These are phyloP conservation scores for Cucumis hystrix DNA, from an alignment of 306 rosid genomes.

Conservation along the genomic window DNA sequence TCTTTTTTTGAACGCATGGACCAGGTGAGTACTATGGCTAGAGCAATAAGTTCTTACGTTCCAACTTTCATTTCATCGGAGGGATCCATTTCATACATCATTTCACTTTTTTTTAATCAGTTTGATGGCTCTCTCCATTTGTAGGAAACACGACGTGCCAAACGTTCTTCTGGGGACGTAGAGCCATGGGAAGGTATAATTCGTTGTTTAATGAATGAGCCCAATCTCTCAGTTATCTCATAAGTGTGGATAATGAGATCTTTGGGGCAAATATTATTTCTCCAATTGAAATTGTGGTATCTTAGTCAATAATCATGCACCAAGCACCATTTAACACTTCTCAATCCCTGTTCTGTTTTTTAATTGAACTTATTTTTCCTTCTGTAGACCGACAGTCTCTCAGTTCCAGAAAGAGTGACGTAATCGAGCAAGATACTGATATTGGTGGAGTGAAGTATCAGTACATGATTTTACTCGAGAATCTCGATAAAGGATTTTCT, in stretches of 20 bases:
- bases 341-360: not conserved
- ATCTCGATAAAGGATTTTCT: constrained; percentile 41
- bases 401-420: not conserved
- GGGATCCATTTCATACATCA: not conserved
- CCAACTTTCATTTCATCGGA: not conserved
- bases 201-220: not conserved
- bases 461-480: constrained; percentile 45
- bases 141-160: constrained; percentile 25
- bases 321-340: not conserved
- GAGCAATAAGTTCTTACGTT: not conserved
- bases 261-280: not conserved
- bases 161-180: not conserved
- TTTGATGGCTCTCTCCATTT: constrained; percentile 5
- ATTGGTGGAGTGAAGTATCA: constrained; percentile 26
- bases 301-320: not conserved
- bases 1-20: constrained; percentile 15
- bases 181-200: constrained; percentile 13
- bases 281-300: not conserved
- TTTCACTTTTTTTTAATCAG: not conserved
- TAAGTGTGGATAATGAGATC: not conserved
- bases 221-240: not conserved
- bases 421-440: constrained; percentile 22
- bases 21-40: not conserved
- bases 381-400: not conserved
- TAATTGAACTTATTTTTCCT: not conserved